phyloP scores from a whole-genome alignment of 129 eudicot species.

The Flaveria bidentis region DNA sequence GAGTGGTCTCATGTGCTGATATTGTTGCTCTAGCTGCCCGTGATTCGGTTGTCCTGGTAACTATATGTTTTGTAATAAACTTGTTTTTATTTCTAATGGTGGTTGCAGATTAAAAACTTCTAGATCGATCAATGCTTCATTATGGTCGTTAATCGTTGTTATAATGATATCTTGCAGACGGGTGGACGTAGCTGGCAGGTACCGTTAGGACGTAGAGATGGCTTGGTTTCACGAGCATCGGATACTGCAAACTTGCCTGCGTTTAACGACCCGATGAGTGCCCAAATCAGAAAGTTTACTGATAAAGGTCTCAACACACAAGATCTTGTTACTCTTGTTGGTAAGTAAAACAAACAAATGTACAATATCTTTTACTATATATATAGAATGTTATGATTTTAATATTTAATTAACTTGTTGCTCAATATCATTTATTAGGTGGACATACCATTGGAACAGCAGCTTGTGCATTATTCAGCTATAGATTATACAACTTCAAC shows the following conservation, averaged over 20 bases:
- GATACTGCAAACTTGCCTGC: constrained; percentile 60
- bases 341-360: constrained; percentile 35
- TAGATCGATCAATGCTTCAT: background rate
- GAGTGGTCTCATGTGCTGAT: constrained; percentile 90
- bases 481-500: constrained; percentile 70
- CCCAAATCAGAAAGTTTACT: constrained; percentile 47
- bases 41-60: constrained; percentile 60
- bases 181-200: constrained; percentile 58
- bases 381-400: background rate
- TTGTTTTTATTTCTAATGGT: background rate
- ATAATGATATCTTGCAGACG: constrained; percentile 26
- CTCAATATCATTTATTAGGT: constrained; percentile 31
- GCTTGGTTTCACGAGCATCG: constrained; percentile 59
- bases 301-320: constrained; percentile 52
- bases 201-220: constrained; percentile 72
- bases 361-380: background rate
- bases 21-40: constrained; percentile 78
- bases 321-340: constrained; percentile 80
- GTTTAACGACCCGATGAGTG: constrained; percentile 42
- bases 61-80: background rate
- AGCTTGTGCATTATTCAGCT: constrained; percentile 56
- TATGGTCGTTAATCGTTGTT: no score
- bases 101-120: background rate
- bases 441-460: constrained; percentile 77
- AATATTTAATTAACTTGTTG: background rate